Percentiles rank a stretch among this genome's conserved stretches.
phyloP scores from a whole-genome alignment of 305 asterid genomes.

The Fraxinus platypoda region DNA sequence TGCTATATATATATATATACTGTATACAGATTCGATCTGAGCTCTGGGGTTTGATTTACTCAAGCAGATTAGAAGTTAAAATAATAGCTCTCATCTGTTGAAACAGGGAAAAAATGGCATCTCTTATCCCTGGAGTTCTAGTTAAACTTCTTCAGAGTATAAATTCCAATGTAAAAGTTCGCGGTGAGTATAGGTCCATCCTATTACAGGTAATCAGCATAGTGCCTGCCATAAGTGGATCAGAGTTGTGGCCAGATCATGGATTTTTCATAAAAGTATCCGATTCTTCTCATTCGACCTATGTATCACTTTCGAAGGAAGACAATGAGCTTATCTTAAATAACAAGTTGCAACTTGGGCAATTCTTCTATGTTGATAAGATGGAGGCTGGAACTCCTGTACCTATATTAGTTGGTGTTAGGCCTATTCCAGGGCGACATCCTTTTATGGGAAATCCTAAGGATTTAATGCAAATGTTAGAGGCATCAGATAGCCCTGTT shows the following conservation, averaged over 20 bases:
- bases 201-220: conserved; percentile 80
- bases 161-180: conserved; percentile 58
- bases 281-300: conserved; percentile 83
- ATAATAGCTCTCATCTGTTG: not conserved
- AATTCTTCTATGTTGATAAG: conserved; percentile 70
- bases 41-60: not conserved
- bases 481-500: conserved; percentile 37
- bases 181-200: conserved; percentile 66
- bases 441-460: conserved; percentile 74
- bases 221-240: conserved; percentile 74
- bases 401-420: conserved; percentile 63
- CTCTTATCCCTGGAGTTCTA: conserved; percentile 73
- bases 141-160: conserved; percentile 71
- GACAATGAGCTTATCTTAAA: conserved; percentile 73
- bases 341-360: conserved; percentile 80
- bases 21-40: not conserved
- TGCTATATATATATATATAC: not conserved
- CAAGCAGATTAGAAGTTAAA: not conserved
- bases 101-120: conserved; percentile 48
- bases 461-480: conserved; percentile 79
- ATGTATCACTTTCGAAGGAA: conserved; percentile 51
- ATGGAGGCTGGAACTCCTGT: conserved; percentile 72
- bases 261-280: conserved; percentile 90
- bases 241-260: conserved; percentile 75
- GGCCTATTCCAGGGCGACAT: conserved; percentile 82